phyloP scores from a whole-genome alignment of 2,329 filamentous ascomycete genomes.

The Saccharata proteae region DNA sequence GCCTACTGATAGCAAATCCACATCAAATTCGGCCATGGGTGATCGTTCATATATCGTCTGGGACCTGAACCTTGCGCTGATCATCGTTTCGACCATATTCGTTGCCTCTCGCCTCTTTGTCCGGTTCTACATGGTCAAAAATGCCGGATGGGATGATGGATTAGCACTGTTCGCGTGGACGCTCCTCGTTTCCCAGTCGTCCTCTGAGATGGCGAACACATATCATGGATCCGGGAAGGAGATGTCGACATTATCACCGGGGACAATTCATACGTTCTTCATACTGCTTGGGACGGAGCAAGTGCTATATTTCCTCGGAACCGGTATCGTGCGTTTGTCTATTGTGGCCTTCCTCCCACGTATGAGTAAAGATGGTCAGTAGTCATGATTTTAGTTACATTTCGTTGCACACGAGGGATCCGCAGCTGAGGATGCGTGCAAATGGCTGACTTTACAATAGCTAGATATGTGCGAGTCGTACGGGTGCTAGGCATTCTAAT shows the following conservation, averaged over 20 bases:
- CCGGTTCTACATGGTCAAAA: constrained; percentile 19
- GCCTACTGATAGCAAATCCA: too few relatives aligned
- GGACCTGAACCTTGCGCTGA: constrained; percentile 14
- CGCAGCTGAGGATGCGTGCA: too few relatives aligned
- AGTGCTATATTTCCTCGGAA: constrained; percentile 17
- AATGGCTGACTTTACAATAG: too few relatives aligned
- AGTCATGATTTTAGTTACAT: constrained; percentile 3
- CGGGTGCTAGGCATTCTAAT: constrained; percentile 2
- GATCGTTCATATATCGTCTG: constrained; percentile 8
- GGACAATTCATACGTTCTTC: constrained; percentile 11
- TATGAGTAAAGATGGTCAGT: constrained; percentile 24
- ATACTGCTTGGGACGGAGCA: constrained; percentile 11
- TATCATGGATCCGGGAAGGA: constrained; percentile 14
- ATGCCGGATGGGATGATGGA: constrained; percentile 19
- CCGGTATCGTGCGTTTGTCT: constrained; percentile 22
- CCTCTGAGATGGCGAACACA: constrained; percentile 5
- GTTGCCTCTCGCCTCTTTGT: constrained; percentile 17
- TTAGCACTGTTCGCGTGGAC: constrained; percentile 17
- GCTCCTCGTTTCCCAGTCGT: constrained; percentile 4
- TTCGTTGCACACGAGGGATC: too few relatives aligned
- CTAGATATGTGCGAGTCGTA: too few relatives aligned
- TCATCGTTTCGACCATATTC: constrained; percentile 19
- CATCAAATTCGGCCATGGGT: too few relatives aligned
- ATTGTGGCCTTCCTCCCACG: constrained; percentile 25
- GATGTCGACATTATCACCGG: constrained; percentile 10